These are phyloP conservation scores for Eucommia ulmoides DNA, from an alignment of 257 asterid species.

Conservation along the genomic window DNA sequence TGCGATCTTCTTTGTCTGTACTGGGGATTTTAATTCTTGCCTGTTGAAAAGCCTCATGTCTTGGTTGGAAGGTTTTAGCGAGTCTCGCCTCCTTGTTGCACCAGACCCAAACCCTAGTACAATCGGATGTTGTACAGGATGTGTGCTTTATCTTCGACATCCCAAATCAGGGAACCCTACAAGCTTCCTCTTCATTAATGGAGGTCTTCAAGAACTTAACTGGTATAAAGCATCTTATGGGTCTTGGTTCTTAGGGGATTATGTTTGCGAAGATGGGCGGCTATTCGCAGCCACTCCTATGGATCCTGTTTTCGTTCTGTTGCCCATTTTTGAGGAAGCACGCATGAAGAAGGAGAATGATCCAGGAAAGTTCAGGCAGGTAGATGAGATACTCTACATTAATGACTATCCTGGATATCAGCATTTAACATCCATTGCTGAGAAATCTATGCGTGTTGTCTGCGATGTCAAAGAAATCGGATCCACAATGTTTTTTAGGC, in stretches of 20 bases:
- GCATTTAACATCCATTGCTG: constrained; percentile 50
- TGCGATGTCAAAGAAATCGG: constrained; percentile 89
- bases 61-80: too few species aligned
- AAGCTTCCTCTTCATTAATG: constrained; percentile 42
- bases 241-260: constrained; percentile 96
- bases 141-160: too few species aligned
- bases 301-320: constrained; percentile 81
- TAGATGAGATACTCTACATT: constrained; percentile 70
- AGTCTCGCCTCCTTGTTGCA: too few species aligned
- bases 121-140: too few species aligned
- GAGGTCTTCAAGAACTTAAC: constrained; percentile 67
- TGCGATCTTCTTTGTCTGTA: too few species aligned
- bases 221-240: constrained; percentile 88
- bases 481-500: constrained; percentile 72
- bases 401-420: constrained; percentile 70
- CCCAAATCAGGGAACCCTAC: constrained; percentile 59
- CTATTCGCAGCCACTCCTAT: constrained; percentile 77
- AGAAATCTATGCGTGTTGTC: constrained; percentile 68
- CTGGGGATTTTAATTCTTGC: too few species aligned
- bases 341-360: constrained; percentile 82
- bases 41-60: too few species aligned
- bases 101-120: too few species aligned
- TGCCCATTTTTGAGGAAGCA: constrained; percentile 92
- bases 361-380: constrained; percentile 88
- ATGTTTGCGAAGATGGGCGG: constrained; percentile 86